Evolutionary conservation across 1,139 yeast species (phyloP), one percentile per base, ranked within the genome.

Genomic region (Taphrina communis): DNA sequence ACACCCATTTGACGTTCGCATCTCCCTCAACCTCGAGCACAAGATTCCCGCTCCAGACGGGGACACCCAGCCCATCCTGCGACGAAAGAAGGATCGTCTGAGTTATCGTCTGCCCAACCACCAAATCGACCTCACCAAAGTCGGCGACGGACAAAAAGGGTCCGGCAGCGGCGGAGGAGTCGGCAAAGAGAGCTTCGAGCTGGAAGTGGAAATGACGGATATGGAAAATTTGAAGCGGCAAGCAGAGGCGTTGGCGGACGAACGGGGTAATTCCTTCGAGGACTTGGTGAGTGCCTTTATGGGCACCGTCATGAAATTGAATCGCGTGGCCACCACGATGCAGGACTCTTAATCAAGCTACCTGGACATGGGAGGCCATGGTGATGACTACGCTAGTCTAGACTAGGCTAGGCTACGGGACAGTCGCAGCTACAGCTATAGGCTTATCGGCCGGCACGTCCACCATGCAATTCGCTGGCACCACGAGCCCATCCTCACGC

Each of bases 21-120:
- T 72, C 38, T 58, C 70, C 55, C 51, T 72, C 36, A 72, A 70
- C 55, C 58, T 61, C 52, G 74, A 72, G 68, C 65, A 71, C 65
- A 38, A 58, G 14, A 39, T 56, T 25, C 19, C 17, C n/a, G 50
- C 57, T 6, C 53, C 57, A 12, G 46, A 66, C 6, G 48, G 19
- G 17, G 31, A 25, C 31, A 25, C 70, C 7, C 39, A 55, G 19
- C 50, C 41, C n/a, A 19, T 42, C 12, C 31, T 36, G 21, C 39
- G 56, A 36, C 69, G 72, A 19, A 41, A 57, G 14, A 70, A 70
- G 58, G 72, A 70, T 44, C 65, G 72, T 19, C 39, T 69, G 52
- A 61, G 65, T 14, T 70, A 70, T 51, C 41, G 31, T n/a, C 60
- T 60, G 35, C 70, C 68, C 31, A 57, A 46, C 21, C 51, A 61